Conservation (phyloP, 352 stramenopile genomes). For the Globisporangium alternatum region DNA sequence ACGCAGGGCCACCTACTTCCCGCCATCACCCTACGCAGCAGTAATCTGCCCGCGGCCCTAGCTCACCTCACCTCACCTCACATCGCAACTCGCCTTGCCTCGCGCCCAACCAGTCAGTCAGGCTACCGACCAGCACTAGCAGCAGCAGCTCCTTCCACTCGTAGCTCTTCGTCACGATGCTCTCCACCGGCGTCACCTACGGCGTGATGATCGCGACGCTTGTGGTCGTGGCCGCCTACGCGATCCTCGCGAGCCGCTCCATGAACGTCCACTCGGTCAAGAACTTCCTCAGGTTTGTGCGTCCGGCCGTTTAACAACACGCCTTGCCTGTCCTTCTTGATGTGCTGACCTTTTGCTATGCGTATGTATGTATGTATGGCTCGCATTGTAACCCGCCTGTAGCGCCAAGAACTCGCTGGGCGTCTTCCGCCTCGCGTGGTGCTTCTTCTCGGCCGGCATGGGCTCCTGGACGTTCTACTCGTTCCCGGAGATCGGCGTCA, state of each 20-base stretch:
- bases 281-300: constrained; percentile 59
- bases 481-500: constrained; percentile 72
- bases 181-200: constrained; percentile 47
- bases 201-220: constrained; percentile 61
- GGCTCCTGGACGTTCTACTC: constrained; percentile 75
- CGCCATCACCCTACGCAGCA: not conserved
- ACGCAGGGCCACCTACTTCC: not conserved
- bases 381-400: not conserved
- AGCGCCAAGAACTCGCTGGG: constrained; percentile 70
- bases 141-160: not conserved
- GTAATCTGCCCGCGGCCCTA: not conserved
- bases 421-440: constrained; percentile 61
- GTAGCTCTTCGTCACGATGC: constrained; percentile 26
- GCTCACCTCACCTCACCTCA: not conserved
- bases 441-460: constrained; percentile 76
- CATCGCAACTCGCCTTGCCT: not conserved
- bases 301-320: not conserved
- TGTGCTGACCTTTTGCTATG: not conserved
- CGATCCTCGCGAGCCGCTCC: constrained; percentile 56
- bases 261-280: constrained; percentile 52
- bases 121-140: not conserved
- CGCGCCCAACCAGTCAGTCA: not conserved
- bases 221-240: constrained; percentile 54
- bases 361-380: not conserved
- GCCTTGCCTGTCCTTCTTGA: not conserved